A percentile compares a stretch with the other conserved stretches of the same genome.
These are phyloP conservation scores for Ceratobasidium sp. DNA, from an alignment of 1,284 basidiomycete species.

Conservation along the genomic window DNA sequence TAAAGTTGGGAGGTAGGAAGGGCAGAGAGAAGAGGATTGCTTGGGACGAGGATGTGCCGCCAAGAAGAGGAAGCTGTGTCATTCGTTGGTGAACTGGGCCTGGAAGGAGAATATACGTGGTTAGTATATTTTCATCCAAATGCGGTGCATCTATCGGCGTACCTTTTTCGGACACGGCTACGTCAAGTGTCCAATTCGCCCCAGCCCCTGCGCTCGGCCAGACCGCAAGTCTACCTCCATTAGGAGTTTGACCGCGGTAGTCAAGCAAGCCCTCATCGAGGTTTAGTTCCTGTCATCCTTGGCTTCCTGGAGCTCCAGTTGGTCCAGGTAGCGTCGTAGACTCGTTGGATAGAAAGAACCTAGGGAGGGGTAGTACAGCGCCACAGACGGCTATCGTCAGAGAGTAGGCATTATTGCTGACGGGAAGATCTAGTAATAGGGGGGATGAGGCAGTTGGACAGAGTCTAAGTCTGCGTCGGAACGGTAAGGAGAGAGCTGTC, in stretches of 20 bases:
- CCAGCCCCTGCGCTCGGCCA: slow-evolving; percentile 58
- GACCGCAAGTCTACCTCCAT: slow-evolving; percentile 67
- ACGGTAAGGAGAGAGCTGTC: slow-evolving; percentile 40
- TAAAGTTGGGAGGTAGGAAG: slow-evolving; percentile 58
- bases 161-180: slow-evolving; percentile 71
- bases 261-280: slow-evolving; percentile 68
- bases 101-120: slow-evolving; percentile 48
- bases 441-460: slow-evolving; percentile 59
- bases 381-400: slow-evolving; percentile 73
- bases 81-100: slow-evolving; percentile 65
- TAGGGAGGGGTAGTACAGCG: slow-evolving; percentile 56
- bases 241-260: slow-evolving; percentile 65
- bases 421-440: slow-evolving; percentile 55
- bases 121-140: slow-evolving; percentile 4
- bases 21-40: slow-evolving; percentile 82
- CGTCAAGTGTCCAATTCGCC: slow-evolving; percentile 61
- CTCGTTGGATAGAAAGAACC: slow-evolving; percentile 72
- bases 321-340: slow-evolving; percentile 61
- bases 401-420: background rate
- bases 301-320: slow-evolving; percentile 56
- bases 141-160: slow-evolving; percentile 49
- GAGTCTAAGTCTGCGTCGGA: slow-evolving; percentile 54
- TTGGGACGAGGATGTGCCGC: slow-evolving; percentile 81
- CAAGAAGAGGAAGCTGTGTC: slow-evolving; percentile 68
- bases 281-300: slow-evolving; percentile 66